phyloP scores from a whole-genome alignment of 768 basidiomycete species.

The Tulasnella sp. region DNA sequence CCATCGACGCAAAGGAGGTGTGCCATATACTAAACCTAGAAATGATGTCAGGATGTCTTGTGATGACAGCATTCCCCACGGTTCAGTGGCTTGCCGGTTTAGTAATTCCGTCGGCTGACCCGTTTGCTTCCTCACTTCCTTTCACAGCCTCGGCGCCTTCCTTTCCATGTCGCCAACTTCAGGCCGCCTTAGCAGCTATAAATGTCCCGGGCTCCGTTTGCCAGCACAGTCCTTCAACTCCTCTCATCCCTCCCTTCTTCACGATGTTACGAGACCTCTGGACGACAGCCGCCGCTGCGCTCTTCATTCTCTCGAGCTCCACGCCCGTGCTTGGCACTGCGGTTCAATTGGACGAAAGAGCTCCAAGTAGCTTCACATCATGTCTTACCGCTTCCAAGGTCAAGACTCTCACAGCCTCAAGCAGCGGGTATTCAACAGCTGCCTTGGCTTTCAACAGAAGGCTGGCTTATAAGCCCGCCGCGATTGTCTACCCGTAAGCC shows the following conservation, averaged over 20 bases:
- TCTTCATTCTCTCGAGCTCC: neutral
- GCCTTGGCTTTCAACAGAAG: conserved; percentile 29
- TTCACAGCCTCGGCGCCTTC: conserved; percentile 8
- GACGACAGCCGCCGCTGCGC: neutral
- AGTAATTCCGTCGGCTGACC: neutral
- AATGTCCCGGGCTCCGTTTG: neutral
- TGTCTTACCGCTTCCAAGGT: conserved; percentile 1
- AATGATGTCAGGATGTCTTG: neutral
- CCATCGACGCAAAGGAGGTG: too few species aligned
- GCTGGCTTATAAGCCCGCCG: conserved; percentile 28
- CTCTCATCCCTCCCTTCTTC: neutral
- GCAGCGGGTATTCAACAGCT: conserved; percentile 21
- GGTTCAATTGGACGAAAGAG: neutral
- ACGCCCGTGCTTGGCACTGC: neutral
- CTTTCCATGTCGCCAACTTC: neutral
- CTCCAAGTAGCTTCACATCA: neutral
- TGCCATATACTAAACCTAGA: neutral
- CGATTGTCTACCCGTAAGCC: conserved; percentile 30
- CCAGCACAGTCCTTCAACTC: neutral
- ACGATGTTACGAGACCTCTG: neutral
- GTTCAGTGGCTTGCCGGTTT: neutral
- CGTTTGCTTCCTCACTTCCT: neutral
- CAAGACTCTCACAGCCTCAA: neutral
- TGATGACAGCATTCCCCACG: neutral
- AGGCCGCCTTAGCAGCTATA: neutral